A percentile compares a stretch with the other conserved stretches of the same genome.
Evolutionary conservation across 169 alveolate genomes (phyloP).

Genomic region (Besnoitia besnoiti): DNA sequence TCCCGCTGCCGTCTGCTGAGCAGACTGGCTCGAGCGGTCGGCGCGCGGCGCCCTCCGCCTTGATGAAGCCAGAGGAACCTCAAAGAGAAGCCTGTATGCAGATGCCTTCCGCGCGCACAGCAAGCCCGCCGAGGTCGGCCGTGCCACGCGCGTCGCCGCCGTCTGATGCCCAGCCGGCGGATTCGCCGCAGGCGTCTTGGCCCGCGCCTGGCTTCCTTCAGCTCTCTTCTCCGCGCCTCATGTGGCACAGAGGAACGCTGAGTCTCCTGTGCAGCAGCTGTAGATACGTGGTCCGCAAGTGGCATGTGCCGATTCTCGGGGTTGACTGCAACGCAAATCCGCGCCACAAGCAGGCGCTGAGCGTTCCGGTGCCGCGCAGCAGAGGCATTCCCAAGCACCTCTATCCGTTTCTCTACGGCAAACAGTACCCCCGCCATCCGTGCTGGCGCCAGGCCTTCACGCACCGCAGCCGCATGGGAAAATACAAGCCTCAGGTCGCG

Average conservation of each 20-base stretch:
- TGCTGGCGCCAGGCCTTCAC: slow-evolving; percentile 68
- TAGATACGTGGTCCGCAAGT: slow-evolving; percentile 84
- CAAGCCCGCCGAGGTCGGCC: too few species aligned
- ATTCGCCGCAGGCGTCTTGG: too few species aligned
- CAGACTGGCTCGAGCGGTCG: too few species aligned
- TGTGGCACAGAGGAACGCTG: slow-evolving; percentile 85
- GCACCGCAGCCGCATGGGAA: slow-evolving; percentile 47
- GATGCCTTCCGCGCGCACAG: too few species aligned
- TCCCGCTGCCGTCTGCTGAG: too few species aligned
- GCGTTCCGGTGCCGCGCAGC: slow-evolving; percentile 85
- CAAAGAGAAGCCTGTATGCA: too few species aligned
- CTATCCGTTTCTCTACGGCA: slow-evolving; percentile 82
- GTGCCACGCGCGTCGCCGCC: too few species aligned
- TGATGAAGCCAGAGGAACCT: too few species aligned
- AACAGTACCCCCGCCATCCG: slow-evolving; percentile 85
- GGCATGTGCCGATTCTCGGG: slow-evolving; percentile 89
- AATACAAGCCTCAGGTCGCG: slow-evolving; percentile 5
- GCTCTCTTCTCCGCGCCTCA: background rate
- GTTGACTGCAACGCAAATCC: slow-evolving; percentile 90
- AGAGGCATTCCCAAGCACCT: slow-evolving; percentile 88
- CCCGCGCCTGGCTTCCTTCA: background rate
- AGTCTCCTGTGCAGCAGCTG: slow-evolving; percentile 86
- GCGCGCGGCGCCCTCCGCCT: too few species aligned
- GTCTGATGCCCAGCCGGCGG: too few species aligned
- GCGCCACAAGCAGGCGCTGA: slow-evolving; percentile 85